Conservation (phyloP, 257 asterid genomes). For the Leonotis leonurus region DNA sequence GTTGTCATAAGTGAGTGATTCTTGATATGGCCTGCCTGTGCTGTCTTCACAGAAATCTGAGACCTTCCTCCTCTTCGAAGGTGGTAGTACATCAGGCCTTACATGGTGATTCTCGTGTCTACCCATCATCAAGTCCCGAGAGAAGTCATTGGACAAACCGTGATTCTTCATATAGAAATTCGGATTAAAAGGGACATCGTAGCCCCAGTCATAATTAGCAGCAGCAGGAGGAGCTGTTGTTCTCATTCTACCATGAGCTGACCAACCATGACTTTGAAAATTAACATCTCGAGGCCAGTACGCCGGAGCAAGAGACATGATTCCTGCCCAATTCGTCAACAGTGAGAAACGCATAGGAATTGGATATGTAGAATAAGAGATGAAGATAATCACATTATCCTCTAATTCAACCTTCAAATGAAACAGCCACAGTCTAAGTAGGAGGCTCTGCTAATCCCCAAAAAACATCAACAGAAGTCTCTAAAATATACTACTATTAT, state of each 20-base stretch:
- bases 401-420: not conserved
- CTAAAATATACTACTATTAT: not conserved
- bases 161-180: conserved; percentile 22
- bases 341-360: conserved; percentile 3
- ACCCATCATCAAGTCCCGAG: conserved; percentile 29
- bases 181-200: conserved; percentile 21
- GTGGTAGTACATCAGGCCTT: conserved; percentile 40
- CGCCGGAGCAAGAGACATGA: conserved; percentile 58
- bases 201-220: conserved; percentile 23
- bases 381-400: not conserved
- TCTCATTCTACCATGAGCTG: conserved; percentile 37
- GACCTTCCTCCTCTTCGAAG: conserved; percentile 66
- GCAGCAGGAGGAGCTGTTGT: conserved; percentile 23
- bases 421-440: not conserved
- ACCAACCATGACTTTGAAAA: conserved; percentile 34
- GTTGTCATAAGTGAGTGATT: conserved; percentile 11
- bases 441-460: not conserved
- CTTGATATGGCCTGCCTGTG: conserved; percentile 40
- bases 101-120: conserved; percentile 26
- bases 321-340: conserved; percentile 31
- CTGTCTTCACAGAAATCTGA: conserved; percentile 42
- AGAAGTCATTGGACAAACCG: conserved; percentile 18
- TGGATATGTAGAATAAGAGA: not conserved
- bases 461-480: not conserved
- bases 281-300: conserved; percentile 42